These are phyloP conservation scores for Saccharum hybrid DNA, from an alignment of 202 grass and related monocot species.

Conservation along the genomic window DNA sequence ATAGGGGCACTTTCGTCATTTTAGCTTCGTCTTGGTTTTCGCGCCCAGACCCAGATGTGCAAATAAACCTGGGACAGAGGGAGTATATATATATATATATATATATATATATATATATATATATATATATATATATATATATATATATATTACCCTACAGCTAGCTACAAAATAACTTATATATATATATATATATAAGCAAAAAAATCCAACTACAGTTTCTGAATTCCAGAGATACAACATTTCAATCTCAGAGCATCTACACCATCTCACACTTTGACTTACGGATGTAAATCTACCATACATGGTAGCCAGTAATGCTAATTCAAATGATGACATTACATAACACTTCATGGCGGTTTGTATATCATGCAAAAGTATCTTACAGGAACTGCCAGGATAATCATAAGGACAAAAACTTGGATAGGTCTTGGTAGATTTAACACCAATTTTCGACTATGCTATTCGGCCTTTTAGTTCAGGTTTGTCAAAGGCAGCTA, in stretches of 20 bases:
- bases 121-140: too few relatives aligned
- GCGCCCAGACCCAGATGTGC: too few relatives aligned
- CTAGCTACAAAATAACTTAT: too few relatives aligned
- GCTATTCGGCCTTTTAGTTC: constrained; percentile 42
- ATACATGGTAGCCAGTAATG: not conserved
- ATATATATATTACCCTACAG: too few relatives aligned
- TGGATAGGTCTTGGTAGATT: not conserved
- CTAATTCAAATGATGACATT: not conserved
- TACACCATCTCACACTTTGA: not conserved
- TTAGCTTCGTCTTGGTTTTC: too few relatives aligned
- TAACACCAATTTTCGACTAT: not conserved
- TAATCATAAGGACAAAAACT: not conserved
- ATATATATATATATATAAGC: too few relatives aligned
- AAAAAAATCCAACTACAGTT: not conserved
- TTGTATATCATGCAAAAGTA: not conserved
- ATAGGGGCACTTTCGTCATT: too few relatives aligned
- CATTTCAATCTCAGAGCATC: not conserved
- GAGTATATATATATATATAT: too few relatives aligned
- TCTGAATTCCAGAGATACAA: not conserved
- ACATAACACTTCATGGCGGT: not conserved
- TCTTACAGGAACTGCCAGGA: not conserved
- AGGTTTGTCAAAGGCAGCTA: constrained; percentile 70
- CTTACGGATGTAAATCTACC: not conserved
- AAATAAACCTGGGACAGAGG: too few relatives aligned
- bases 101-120: too few relatives aligned